Conservation (phyloP, 306 rosid species). For the Delonix regia region DNA sequence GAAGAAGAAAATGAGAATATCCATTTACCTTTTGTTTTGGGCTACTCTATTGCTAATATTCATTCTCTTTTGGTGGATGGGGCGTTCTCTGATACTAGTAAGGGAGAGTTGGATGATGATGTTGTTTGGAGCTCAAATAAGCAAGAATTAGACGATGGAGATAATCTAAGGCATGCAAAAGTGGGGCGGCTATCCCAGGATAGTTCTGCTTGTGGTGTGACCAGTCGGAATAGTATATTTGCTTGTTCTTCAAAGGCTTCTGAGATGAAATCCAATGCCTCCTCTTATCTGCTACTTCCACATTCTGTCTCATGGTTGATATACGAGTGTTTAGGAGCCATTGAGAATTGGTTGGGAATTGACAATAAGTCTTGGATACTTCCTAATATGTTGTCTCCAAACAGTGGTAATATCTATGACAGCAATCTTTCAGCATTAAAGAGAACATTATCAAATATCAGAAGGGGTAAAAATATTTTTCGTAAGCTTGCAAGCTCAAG, state of each 20-base stretch:
- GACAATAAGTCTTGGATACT: conserved; percentile 56
- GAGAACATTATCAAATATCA: conserved; percentile 64
- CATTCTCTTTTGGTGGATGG: conserved; percentile 87
- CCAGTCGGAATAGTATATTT: conserved; percentile 46
- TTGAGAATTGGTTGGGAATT: conserved; percentile 75
- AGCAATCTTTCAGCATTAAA: conserved; percentile 65
- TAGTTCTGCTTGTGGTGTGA: conserved; percentile 68
- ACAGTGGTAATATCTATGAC: conserved; percentile 46
- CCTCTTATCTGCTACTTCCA: conserved; percentile 53
- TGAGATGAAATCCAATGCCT: conserved; percentile 49
- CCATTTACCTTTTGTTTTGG: conserved; percentile 69
- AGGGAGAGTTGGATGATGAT: conserved; percentile 58
- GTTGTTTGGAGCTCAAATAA: conserved; percentile 36
- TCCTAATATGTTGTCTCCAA: conserved; percentile 47
- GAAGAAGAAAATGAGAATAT: conserved; percentile 90
- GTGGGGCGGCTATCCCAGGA: conserved; percentile 84
- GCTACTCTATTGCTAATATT: conserved; percentile 76
- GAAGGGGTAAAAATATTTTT: conserved; percentile 66
- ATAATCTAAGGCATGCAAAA: conserved; percentile 71
- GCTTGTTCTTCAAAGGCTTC: conserved; percentile 43
- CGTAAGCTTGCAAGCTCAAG: conserved; percentile 64
- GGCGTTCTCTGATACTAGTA: conserved; percentile 67
- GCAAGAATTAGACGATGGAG: conserved; percentile 62
- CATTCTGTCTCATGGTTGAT: conserved; percentile 67
- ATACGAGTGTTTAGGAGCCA: conserved; percentile 82